Conservation (phyloP, 371 early-diverging fungal species). For the Mucor ambiguus region DNA sequence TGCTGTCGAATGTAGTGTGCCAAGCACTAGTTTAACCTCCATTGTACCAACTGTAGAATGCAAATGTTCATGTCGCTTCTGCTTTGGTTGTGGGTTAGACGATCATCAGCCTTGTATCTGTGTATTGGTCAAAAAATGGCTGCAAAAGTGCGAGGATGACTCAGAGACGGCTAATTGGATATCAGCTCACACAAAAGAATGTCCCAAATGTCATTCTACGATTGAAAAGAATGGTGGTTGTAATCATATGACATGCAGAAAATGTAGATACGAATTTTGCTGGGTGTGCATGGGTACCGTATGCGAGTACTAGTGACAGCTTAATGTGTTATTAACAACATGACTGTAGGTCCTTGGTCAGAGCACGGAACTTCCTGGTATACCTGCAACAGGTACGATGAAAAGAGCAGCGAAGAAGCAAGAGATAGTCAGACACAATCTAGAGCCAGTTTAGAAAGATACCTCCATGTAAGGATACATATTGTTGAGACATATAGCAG, state of each 20-base stretch:
- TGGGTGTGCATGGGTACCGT: slow-evolving; percentile 78
- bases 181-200: slow-evolving; percentile 95
- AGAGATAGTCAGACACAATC: slow-evolving; percentile 85
- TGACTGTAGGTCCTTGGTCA: slow-evolving; percentile 78
- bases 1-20: slow-evolving; percentile 87
- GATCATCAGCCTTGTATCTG: slow-evolving; percentile 97
- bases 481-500: neutral
- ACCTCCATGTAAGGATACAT: slow-evolving; percentile 78
- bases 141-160: slow-evolving; percentile 96
- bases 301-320: neutral
- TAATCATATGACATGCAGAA: slow-evolving; percentile 93
- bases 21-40: slow-evolving; percentile 66
- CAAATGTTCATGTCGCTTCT: slow-evolving; percentile 80
- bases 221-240: slow-evolving; percentile 99
- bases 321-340: neutral
- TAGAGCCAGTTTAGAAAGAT: slow-evolving; percentile 88
- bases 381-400: slow-evolving; percentile 94
- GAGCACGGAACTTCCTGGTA: slow-evolving; percentile 92
- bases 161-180: slow-evolving; percentile 98
- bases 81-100: slow-evolving; percentile 90
- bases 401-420: slow-evolving; percentile 78
- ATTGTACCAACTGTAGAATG: slow-evolving; percentile 90
- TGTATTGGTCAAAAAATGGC: slow-evolving; percentile 82
- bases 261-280: slow-evolving; percentile 87
- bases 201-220: slow-evolving; percentile 88